Conservation (phyloP, 345 rosid genomes). For the Microcos paniculata region DNA sequence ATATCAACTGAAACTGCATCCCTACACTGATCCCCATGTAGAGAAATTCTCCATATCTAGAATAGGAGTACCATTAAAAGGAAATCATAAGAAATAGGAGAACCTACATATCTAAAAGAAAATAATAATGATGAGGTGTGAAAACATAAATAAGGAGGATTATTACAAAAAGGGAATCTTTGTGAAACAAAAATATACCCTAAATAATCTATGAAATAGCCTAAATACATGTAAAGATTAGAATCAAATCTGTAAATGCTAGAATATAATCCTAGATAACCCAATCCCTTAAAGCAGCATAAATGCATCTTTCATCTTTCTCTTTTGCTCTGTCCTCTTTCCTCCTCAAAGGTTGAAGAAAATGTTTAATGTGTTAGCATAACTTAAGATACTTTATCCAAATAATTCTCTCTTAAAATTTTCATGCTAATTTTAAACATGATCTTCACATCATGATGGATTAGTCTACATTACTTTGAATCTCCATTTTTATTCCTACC, state of each 20-base stretch:
- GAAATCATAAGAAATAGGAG: not conserved
- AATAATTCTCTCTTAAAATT: not conserved
- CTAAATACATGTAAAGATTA: too few species aligned
- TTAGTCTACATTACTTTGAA: not conserved
- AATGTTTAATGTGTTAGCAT: not conserved
- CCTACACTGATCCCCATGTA: constrained; percentile 73
- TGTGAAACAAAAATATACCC: too few species aligned
- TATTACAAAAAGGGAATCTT: too few species aligned
- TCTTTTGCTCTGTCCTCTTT: too few species aligned
- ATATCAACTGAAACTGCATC: constrained; percentile 62
- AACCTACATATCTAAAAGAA: not conserved
- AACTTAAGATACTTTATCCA: not conserved
- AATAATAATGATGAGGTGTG: not conserved
- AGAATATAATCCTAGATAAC: too few species aligned
- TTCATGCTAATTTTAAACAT: not conserved
- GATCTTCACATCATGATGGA: not conserved
- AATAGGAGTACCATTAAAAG: constrained; percentile 4
- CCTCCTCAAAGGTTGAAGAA: not conserved
- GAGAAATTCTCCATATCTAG: constrained; percentile 74
- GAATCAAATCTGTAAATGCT: too few species aligned
- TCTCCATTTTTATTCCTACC: not conserved
- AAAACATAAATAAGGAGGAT: not conserved
- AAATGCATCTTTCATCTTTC: too few species aligned
- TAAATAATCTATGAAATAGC: too few species aligned
- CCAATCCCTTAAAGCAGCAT: too few species aligned